Conservation (phyloP, 2,329 filamentous ascomycete species). For the Fusarium compactum region DNA sequence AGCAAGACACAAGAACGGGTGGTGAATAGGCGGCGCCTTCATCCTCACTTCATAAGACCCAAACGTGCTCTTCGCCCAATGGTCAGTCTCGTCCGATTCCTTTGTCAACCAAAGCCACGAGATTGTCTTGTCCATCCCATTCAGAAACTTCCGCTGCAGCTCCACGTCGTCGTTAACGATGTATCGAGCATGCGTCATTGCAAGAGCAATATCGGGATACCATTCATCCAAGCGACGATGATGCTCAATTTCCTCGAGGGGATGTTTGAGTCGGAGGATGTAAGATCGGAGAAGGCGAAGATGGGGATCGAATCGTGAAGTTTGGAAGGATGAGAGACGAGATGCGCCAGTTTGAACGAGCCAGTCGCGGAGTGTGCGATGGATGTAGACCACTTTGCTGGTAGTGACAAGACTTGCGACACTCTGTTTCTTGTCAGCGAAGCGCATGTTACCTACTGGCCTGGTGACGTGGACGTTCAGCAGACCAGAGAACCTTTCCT, state of each 20-base stretch:
- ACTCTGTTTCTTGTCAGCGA: background rate
- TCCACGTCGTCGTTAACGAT: constrained; percentile 28
- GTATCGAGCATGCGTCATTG: constrained; percentile 53
- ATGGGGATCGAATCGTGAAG: constrained; percentile 1
- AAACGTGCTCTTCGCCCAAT: constrained; percentile 22
- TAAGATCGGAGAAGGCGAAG: constrained; percentile 14
- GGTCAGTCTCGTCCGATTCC: background rate
- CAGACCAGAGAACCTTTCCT: constrained; percentile 2
- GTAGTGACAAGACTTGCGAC: constrained; percentile 4
- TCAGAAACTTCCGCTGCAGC: background rate
- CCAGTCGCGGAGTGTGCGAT: constrained; percentile 21
- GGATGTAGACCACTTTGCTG: constrained; percentile 13
- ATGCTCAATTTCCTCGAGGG: constrained; percentile 52
- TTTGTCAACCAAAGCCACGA: constrained; percentile 18
- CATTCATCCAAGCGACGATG: constrained; percentile 55
- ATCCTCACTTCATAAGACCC: constrained; percentile 15
- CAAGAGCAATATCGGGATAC: constrained; percentile 54
- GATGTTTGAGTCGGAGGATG: constrained; percentile 50
- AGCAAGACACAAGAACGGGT: constrained; percentile 10
- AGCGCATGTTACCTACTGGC: constrained; percentile 2
- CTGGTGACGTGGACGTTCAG: background rate
- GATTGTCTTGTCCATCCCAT: constrained; percentile 14
- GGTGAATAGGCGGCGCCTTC: constrained; percentile 9
- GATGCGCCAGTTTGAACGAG: background rate
- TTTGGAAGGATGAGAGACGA: background rate